These are phyloP conservation scores for Betula pendula DNA, from an alignment of 306 rosid species.

Conservation along the genomic window DNA sequence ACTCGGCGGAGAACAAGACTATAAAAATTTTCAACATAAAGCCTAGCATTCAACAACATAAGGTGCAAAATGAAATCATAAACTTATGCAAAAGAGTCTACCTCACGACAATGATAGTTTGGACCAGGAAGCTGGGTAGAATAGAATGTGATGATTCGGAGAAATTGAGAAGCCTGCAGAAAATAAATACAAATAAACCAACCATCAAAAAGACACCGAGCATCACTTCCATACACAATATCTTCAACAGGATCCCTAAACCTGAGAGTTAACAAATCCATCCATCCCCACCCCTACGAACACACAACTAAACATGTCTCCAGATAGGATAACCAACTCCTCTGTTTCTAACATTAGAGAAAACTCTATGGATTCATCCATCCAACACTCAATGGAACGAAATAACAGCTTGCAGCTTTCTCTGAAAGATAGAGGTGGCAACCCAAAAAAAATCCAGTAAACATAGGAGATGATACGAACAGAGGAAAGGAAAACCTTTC, in stretches of 20 bases:
- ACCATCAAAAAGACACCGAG: conserved; percentile 8
- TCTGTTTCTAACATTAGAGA: neutral
- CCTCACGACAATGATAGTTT: conserved; percentile 98
- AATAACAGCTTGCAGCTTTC: neutral
- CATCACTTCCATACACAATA: conserved; percentile 4
- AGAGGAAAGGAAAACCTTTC: neutral
- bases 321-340: neutral
- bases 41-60: neutral
- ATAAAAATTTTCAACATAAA: neutral
- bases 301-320: neutral
- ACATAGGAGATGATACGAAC: neutral
- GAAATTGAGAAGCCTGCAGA: conserved; percentile 78
- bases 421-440: neutral
- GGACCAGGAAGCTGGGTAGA: conserved; percentile 99
- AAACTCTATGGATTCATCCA: neutral
- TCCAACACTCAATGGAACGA: neutral
- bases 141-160: conserved; percentile 88
- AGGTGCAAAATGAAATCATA: neutral
- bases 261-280: neutral
- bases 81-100: conserved; percentile 27
- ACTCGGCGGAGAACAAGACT: neutral
- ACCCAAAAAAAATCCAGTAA: neutral
- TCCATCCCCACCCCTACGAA: conserved; percentile 2
- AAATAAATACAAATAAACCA: conserved; percentile 22
- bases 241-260: conserved; percentile 5